These are phyloP conservation scores for Fomitopsis betulina DNA, from an alignment of 1,284 basidiomycete genomes.

Conservation along the genomic window DNA sequence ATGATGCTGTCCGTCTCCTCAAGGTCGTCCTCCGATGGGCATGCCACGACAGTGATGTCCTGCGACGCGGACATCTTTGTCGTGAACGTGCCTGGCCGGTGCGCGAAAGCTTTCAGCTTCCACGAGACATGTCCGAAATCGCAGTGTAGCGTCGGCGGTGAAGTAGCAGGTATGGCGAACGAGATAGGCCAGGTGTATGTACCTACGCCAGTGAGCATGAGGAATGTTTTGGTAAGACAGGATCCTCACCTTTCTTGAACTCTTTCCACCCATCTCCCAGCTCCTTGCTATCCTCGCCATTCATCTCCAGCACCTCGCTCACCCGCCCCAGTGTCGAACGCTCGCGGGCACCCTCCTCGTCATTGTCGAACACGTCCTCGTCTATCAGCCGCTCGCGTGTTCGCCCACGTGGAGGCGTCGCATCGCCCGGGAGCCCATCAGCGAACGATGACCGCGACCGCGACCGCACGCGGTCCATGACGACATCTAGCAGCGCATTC, in stretches of 20 bases:
- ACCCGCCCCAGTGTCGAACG: constrained; percentile 25
- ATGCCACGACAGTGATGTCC: constrained; percentile 77
- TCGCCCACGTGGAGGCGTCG: constrained; percentile 22
- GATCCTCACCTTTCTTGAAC: constrained; percentile 75
- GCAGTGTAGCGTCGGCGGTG: constrained; percentile 79
- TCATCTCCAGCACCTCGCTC: constrained; percentile 35
- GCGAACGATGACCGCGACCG: constrained; percentile 23
- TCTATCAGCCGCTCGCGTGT: constrained; percentile 18
- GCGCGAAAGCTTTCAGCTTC: constrained; percentile 79
- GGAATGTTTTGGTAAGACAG: too few species aligned
- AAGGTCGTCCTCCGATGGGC: constrained; percentile 73
- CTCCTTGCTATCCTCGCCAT: constrained; percentile 42
- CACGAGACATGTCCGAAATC: constrained; percentile 81
- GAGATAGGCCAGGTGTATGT: constrained; percentile 94
- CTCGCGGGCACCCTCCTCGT: constrained; percentile 12
- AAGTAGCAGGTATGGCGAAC: constrained; percentile 77
- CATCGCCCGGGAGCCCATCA: constrained; percentile 11
- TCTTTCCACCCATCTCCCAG: constrained; percentile 78
- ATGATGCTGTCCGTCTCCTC: constrained; percentile 84
- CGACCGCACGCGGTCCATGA: constrained; percentile 39
- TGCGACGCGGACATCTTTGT: constrained; percentile 67
- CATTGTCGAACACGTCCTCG: constrained; percentile 17
- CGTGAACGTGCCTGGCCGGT: constrained; percentile 81
- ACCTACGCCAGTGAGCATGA: constrained; percentile 40
- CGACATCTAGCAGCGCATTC: constrained; percentile 32